Base-by-base conservation (phyloP, 192 early-diverging fungal genomes). In the Coemansia biformis region DNA sequence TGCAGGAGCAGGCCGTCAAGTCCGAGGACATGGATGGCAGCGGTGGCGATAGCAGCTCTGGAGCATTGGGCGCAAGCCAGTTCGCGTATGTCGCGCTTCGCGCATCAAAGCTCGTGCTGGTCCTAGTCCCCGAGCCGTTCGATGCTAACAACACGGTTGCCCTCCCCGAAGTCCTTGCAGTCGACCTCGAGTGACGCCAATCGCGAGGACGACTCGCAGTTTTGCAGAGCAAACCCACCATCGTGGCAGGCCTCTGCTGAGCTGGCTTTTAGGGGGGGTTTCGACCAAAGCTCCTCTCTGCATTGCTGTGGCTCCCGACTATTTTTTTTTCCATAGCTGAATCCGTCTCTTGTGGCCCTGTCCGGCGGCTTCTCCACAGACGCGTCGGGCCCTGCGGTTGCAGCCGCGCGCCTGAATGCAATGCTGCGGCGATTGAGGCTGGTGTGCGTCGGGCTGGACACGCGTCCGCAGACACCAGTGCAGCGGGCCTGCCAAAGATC, bases 61-160 rank as follows among this genome's bases (percentile, higher is more conserved):
- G 9, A 4, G 41, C 41, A 6, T 2, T 26, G 13, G 47, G 46
- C 24, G 33, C 43, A 8, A 38, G 53, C 18, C 49, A 66, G 24
- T 74, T 74, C n/a, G 34, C 46, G 3, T 74, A 74, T 47, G 49
- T 37, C 3, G 49, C 47, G 22, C 44, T 66, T 12, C 49, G 54
- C 8, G 14, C 48, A 10, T 35, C 58, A 17, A 43, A 17, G 15
- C 32, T 31, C 16, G 58, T 54, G n/a, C 40, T 74, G 32, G 38
- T 74, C 6, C 29, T 74, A 6, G 63, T 74, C 29, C 58, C 63
- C 6, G 70, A 66, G 47, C 70, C 70, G 12, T 74, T 62, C 32
- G 63, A 74, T 19, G 58, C 58, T 10, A 74, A 74, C 58, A 74
- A 62, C 47, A 18, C 38, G 1, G 41, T 74, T 37, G 37, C 15